Evolutionary conservation across 2,329 filamentous ascomycete species (phyloP).

Genomic region (Exophiala alcalophila): DNA sequence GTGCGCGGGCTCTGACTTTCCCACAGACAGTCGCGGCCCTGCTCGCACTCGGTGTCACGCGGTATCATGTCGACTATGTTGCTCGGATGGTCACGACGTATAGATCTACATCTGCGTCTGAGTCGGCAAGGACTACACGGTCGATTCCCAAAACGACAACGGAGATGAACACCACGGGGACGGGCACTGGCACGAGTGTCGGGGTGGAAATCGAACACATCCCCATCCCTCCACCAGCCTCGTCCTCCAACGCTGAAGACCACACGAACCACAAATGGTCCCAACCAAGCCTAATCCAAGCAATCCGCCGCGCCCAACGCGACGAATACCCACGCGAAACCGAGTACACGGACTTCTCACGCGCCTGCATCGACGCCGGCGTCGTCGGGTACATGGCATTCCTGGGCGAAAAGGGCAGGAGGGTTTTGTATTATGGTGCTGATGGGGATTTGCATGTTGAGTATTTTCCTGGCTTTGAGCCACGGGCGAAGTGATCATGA

Average conservation of each 20-base stretch:
- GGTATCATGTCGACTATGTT: constrained; percentile 16
- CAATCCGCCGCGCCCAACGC: constrained; percentile 2
- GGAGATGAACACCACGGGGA: not conserved
- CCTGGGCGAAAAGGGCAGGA: constrained; percentile 8
- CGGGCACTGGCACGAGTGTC: too few species aligned
- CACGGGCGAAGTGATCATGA: not conserved
- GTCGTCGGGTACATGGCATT: constrained; percentile 15
- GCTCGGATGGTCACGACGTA: constrained; percentile 4
- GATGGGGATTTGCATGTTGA: constrained; percentile 12
- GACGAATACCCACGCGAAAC: constrained; percentile 2
- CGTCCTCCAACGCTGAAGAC: too few species aligned
- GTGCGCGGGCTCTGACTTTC: constrained; percentile 6
- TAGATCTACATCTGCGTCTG: not conserved
- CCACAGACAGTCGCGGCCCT: constrained; percentile 10
- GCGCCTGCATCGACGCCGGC: constrained; percentile 10
- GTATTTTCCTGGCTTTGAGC: constrained; percentile 6
- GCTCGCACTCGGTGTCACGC: constrained; percentile 8
- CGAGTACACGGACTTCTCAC: constrained; percentile 11
- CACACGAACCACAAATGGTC: not conserved
- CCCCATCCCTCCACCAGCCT: constrained; percentile 4
- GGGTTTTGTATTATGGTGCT: constrained; percentile 12
- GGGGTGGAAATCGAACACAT: too few species aligned
- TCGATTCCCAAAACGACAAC: not conserved
- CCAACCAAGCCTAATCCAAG: not conserved
- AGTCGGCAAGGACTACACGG: too few species aligned